phyloP scores from a whole-genome alignment of 441 rosid genomes.

The Omphalea diandra region DNA sequence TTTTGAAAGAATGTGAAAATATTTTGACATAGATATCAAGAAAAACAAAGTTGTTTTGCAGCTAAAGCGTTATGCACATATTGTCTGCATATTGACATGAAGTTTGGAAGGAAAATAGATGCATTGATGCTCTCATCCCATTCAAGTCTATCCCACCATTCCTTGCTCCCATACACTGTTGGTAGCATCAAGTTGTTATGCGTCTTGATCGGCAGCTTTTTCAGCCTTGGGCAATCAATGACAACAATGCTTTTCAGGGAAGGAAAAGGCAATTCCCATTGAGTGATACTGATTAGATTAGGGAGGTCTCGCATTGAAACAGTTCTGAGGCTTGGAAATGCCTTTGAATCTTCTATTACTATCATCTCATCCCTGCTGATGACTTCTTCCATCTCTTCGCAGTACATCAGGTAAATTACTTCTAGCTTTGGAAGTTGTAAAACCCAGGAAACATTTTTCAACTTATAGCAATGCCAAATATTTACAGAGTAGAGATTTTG shows the following conservation, averaged over 20 bases:
- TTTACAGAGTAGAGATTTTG: constrained; percentile 32
- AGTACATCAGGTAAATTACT: constrained; percentile 38
- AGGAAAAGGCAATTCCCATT: constrained; percentile 26
- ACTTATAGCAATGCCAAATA: constrained; percentile 35
- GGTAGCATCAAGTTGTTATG: constrained; percentile 18
- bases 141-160: constrained; percentile 51
- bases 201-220: constrained; percentile 33
- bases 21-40: too few species aligned
- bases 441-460: constrained; percentile 7
- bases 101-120: constrained; percentile 24
- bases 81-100: constrained; percentile 20
- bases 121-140: constrained; percentile 25
- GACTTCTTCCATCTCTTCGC: constrained; percentile 47
- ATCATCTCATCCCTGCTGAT: constrained; percentile 22
- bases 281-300: constrained; percentile 35
- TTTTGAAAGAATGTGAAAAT: too few species aligned
- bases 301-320: constrained; percentile 44
- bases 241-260: constrained; percentile 37
- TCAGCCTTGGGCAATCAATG: constrained; percentile 38
- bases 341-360: constrained; percentile 15
- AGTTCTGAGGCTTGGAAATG: constrained; percentile 43
- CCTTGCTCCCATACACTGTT: constrained; percentile 42
- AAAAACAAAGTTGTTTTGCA: background rate
- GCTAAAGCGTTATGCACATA: background rate
- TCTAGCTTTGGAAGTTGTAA: constrained; percentile 42